Evolutionary conservation across 495 filamentous ascomycete genomes (phyloP), one percentile per base, ranked within the genome.

Genomic region (Elasticomyces elasticus): DNA sequence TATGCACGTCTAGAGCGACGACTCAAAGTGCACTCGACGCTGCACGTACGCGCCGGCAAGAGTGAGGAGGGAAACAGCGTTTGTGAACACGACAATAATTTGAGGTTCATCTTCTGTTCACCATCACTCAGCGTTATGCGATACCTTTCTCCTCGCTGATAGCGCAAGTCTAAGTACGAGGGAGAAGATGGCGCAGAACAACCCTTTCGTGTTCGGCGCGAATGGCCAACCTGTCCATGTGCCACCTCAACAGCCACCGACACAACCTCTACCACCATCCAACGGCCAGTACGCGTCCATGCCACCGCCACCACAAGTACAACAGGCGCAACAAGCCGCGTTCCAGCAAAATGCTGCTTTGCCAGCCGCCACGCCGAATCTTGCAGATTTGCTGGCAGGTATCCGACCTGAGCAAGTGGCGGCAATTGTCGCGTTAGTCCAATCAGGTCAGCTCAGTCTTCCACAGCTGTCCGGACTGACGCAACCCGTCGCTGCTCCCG

Each of bases 401-500:
- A 30, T 62, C 26, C 46, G 54, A 28, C 54, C 54, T 2, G 54
- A 58, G 35, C 59, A 58, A 28, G n/a, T 62, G 3, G 22, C 42
- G 22, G 19, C 20, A 1, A 58, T 62, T 35, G 27, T 30, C 12
- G 43, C 26, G 12, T 15, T 50, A 3, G 22, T 62, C 6, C 59
- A 62, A 23, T 49, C 48, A n/a, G 59, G 59, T 28, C 31, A 17
- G 2, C 38, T 62, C 23, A 22, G 15, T 12, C 13, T 56, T 22
- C 58, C 53, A 10, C 44, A 47, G 24, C 10, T 26, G 12, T 7
- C 43, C 23, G 10, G 19, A 28, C 17, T 22, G 2, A 47, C 58
- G 5, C 40, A 24, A 15, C 17, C 31, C 2, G 10, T 25, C 22
- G 25, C 31, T 22, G 12, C 51, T 35, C 2, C 56, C 13, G 24